Percentiles rank a stretch among this genome's conserved stretches.
These are phyloP conservation scores for Scorias spongiosa DNA, from an alignment of 2,329 filamentous ascomycete genomes.

Conservation along the genomic window DNA sequence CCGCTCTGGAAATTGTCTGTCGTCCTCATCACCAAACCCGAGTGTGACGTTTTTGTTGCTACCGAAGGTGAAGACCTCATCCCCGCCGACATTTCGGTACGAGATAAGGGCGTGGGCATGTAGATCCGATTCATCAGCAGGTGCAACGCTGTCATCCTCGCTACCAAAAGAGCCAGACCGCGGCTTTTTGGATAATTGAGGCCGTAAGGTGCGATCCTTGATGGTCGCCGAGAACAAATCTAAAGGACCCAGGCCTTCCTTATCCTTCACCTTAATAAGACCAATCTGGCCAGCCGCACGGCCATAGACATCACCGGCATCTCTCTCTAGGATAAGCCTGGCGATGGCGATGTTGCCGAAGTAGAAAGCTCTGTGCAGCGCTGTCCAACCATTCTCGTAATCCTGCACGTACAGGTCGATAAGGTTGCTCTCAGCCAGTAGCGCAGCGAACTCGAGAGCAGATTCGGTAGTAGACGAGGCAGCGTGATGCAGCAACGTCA, in stretches of 20 bases:
- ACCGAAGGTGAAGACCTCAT: conserved; percentile 86
- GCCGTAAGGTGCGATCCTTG: conserved; percentile 50
- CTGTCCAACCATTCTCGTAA: conserved; percentile 87
- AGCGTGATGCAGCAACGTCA: conserved; percentile 73
- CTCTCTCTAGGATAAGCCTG: conserved; percentile 63
- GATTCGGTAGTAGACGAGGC: conserved; percentile 58
- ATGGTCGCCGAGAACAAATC: conserved; percentile 86
- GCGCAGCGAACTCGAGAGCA: conserved; percentile 59
- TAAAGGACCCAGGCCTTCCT: conserved; percentile 86
- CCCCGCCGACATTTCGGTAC: conserved; percentile 39
- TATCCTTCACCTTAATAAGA: conserved; percentile 87
- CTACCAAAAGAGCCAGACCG: conserved; percentile 22
- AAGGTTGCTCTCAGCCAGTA: conserved; percentile 65
- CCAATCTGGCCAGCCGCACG: conserved; percentile 47
- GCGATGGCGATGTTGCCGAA: conserved; percentile 79
- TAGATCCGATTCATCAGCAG: conserved; percentile 33
- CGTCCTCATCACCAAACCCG: conserved; percentile 88
- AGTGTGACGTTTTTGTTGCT: conserved; percentile 92
- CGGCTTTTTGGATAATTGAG: conserved; percentile 21
- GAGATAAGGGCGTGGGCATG: conserved; percentile 7
- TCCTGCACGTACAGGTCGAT: conserved; percentile 82
- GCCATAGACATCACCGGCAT: conserved; percentile 50
- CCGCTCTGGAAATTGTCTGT: conserved; percentile 83
- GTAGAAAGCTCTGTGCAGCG: conserved; percentile 80
- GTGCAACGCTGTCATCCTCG: conserved; percentile 35